These are phyloP conservation scores for Prunus campanulata DNA, from an alignment of 306 rosid species.

Conservation along the genomic window DNA sequence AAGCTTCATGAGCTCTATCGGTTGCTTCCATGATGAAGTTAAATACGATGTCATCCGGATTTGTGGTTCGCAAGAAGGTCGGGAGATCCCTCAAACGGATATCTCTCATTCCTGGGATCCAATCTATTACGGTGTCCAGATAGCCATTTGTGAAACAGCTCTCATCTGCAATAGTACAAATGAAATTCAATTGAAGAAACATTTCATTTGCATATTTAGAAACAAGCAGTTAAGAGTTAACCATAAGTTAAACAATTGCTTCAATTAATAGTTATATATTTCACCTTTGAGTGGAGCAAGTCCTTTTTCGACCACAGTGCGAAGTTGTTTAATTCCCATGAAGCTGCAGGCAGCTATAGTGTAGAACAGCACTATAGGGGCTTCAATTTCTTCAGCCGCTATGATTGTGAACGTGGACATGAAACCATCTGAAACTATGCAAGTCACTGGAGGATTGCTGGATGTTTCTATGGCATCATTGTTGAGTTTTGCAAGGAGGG, in stretches of 20 bases:
- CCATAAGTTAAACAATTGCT: no score
- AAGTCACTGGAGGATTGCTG: background rate
- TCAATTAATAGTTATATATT: no score
- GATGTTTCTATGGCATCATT: no score
- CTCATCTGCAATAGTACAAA: background rate
- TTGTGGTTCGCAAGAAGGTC: background rate
- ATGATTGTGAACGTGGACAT: background rate
- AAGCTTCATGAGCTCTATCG: background rate
- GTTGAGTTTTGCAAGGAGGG: background rate
- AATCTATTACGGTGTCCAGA: background rate
- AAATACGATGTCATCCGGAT: background rate
- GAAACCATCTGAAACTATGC: background rate
- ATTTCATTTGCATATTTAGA: no score
- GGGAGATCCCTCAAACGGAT: constrained; percentile 8
- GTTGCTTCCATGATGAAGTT: background rate
- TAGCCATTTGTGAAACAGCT: background rate
- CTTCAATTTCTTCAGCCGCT: background rate
- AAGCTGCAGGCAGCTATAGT: background rate
- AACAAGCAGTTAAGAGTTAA: no score
- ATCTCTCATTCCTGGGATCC: background rate
- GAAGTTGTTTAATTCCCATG: no score
- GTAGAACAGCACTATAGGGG: background rate
- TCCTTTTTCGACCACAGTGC: no score
- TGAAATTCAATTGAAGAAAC: no score
- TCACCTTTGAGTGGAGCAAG: no score